Conservation (phyloP, 129 eudicot genomes). For the Lactuca saligna region DNA sequence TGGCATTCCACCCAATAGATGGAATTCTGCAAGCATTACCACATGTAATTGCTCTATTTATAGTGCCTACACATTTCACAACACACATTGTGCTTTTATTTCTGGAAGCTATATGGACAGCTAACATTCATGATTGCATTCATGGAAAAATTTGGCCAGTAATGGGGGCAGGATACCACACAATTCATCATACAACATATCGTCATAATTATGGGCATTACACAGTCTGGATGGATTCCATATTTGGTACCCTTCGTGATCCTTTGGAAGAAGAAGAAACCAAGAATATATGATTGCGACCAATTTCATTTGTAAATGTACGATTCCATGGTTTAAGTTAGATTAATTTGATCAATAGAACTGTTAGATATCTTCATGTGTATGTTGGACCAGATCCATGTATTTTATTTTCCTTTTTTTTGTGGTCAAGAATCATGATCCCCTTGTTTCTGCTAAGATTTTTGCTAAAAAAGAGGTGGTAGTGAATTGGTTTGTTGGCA, state of each 20-base stretch:
- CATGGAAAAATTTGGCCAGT: slow-evolving; percentile 83
- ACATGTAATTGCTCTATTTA: slow-evolving; percentile 62
- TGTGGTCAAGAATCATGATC: slow-evolving; percentile 21
- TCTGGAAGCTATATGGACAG: slow-evolving; percentile 44
- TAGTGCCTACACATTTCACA: slow-evolving; percentile 69
- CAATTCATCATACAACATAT: slow-evolving; percentile 85
- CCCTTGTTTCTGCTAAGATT: slow-evolving; percentile 17
- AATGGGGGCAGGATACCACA: slow-evolving; percentile 95
- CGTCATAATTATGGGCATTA: slow-evolving; percentile 44
- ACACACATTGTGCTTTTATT: slow-evolving; percentile 63
- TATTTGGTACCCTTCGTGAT: slow-evolving; percentile 76
- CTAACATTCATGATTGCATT: slow-evolving; percentile 84
- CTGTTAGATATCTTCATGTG: neutral
- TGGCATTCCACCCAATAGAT: slow-evolving; percentile 84
- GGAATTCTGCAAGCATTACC: slow-evolving; percentile 83
- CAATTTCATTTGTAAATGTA: slow-evolving; percentile 16
- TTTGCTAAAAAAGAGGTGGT: slow-evolving; percentile 11
- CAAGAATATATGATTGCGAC: slow-evolving; percentile 38
- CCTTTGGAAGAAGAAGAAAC: slow-evolving; percentile 47
- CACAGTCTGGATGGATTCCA: slow-evolving; percentile 85
- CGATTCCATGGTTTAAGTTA: slow-evolving; percentile 5
- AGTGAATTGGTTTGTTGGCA: neutral
- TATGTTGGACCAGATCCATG: slow-evolving; percentile 13
- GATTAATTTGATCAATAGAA: neutral
- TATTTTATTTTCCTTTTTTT: neutral